These are phyloP conservation scores for Apiotrichum veenhuisii DNA, from an alignment of 1,284 basidiomycete species.

Conservation along the genomic window DNA sequence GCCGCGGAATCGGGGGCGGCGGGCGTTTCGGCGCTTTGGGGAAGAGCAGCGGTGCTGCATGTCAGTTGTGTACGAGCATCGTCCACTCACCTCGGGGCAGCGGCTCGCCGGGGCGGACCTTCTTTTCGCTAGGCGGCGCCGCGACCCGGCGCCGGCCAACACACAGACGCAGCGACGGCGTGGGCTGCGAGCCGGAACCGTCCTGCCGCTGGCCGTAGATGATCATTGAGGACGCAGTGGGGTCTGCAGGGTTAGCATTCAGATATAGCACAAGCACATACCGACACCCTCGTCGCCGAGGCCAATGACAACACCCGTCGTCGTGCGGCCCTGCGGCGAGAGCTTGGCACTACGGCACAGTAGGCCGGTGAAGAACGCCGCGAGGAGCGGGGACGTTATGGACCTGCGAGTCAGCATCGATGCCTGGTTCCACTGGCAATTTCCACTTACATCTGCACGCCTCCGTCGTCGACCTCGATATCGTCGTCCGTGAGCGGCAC, in stretches of 20 bases:
- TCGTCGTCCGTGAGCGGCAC: slow-evolving; percentile 34
- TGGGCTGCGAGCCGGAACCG: not conserved
- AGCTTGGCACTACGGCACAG: slow-evolving; percentile 33
- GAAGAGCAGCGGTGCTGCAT: slow-evolving; percentile 34
- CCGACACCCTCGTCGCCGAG: slow-evolving; percentile 44
- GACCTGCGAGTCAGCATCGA: slow-evolving; percentile 18
- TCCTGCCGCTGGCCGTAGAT: slow-evolving; percentile 17
- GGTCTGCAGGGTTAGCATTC: slow-evolving; percentile 1
- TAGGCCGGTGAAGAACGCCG: slow-evolving; percentile 36
- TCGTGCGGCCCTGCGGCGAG: slow-evolving; percentile 31
- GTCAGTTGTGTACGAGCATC: not conserved
- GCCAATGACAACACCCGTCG: slow-evolving; percentile 37
- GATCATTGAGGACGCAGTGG: slow-evolving; percentile 7
- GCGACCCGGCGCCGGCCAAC: slow-evolving; percentile 32
- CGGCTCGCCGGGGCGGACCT: slow-evolving; percentile 47
- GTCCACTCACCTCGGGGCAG: slow-evolving; percentile 41
- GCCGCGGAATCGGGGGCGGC: slow-evolving; percentile 28
- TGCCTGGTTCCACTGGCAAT: no score
- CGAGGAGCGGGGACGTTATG: slow-evolving; percentile 33
- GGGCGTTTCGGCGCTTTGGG: slow-evolving; percentile 30
- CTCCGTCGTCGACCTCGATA: slow-evolving; percentile 32
- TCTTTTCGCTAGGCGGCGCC: slow-evolving; percentile 27
- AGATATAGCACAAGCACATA: not conserved
- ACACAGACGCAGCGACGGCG: slow-evolving; percentile 24
- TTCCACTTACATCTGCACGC: slow-evolving; percentile 35